A percentile compares a stretch with the other conserved stretches of the same genome.
Evolutionary conservation across 768 basidiomycete genomes (phyloP).

Genomic region (Tephrocybe sp.): DNA sequence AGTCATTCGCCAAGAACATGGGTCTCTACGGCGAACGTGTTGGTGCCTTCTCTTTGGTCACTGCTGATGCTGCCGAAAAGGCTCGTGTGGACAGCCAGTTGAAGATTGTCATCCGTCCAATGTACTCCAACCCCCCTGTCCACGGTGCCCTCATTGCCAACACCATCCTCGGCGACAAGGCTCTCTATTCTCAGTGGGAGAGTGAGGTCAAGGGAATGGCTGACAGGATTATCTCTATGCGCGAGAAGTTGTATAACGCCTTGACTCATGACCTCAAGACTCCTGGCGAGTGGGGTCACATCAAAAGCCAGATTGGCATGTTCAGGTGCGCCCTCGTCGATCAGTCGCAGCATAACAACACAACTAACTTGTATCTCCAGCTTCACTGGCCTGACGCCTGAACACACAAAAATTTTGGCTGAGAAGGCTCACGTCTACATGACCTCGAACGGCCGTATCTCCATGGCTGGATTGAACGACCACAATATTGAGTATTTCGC

Average conservation of each 20-base stretch:
- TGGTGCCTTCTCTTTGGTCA: constrained; percentile 90
- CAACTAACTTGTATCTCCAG: constrained; percentile 31
- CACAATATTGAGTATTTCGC: constrained; percentile 90
- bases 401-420: constrained; percentile 79
- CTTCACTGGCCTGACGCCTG: constrained; percentile 81
- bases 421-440: constrained; percentile 91
- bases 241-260: constrained; percentile 76
- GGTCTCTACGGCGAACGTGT: constrained; percentile 98
- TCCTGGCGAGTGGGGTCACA: constrained; percentile 93
- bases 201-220: constrained; percentile 95
- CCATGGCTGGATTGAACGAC: constrained; percentile 88
- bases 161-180: constrained; percentile 72
- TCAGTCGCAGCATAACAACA: background rate
- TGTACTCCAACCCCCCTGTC: constrained; percentile 97
- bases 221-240: constrained; percentile 89
- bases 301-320: constrained; percentile 97
- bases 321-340: constrained; percentile 66
- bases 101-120: constrained; percentile 91
- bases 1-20: constrained; percentile 99
- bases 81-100: constrained; percentile 90
- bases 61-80: constrained; percentile 67
- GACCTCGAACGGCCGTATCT: constrained; percentile 92
- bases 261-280: constrained; percentile 80
- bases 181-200: constrained; percentile 86
- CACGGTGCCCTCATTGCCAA: constrained; percentile 87